Base-by-base conservation (phyloP, 1,284 basidiomycete genomes). In the Stereum hirsutum region DNA sequence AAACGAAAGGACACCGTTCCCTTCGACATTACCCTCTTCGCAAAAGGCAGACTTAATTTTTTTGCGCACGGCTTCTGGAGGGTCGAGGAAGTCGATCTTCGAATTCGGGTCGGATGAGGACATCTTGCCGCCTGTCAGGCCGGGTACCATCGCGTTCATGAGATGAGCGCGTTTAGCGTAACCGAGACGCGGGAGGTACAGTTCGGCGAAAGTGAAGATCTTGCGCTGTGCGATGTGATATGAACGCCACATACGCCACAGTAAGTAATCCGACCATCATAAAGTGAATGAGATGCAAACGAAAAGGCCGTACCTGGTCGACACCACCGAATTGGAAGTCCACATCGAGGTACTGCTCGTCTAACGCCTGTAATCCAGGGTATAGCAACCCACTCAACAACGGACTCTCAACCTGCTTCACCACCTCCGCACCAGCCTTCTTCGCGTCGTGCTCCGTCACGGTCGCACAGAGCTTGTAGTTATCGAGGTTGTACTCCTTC, bases 321-420 rank as follows among this genome's bases (percentile, higher is more conserved):
- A 94, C 83, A 49, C 96, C 95, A 24, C 96, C 96, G 52, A 99
- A 99, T 62, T 99, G 96, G 69, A 99, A 95, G 62, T 99, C 93
- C 20, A 90, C 88, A 15, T 75, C 89, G 20, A 99, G 77, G 72
- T 98, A 97, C 67, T 99, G 82, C 64, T 99, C 96, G 56, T 99
- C 96, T 20, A 99, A 75, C 11, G 95, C 93, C 58, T 99, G 96
- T 28, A 99, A 64, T 27, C 94, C 91, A 1, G 95, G 95, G 74
- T 99, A 99, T 49, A 99, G 75, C 48, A 99, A 64, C 3, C 92
- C 93, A 52, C 87, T 90, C 43, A 99, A 70, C 39, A 97, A 66
- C 0, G 96, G 91, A 54, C 82, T 92, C 48, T 92, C 87, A 4
- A 96, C 92, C 63, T 97, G 94, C 67, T 99, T 99, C 54, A 99